phyloP scores from a whole-genome alignment of 208 protist genomes.

The Leishmania amazonensis region DNA sequence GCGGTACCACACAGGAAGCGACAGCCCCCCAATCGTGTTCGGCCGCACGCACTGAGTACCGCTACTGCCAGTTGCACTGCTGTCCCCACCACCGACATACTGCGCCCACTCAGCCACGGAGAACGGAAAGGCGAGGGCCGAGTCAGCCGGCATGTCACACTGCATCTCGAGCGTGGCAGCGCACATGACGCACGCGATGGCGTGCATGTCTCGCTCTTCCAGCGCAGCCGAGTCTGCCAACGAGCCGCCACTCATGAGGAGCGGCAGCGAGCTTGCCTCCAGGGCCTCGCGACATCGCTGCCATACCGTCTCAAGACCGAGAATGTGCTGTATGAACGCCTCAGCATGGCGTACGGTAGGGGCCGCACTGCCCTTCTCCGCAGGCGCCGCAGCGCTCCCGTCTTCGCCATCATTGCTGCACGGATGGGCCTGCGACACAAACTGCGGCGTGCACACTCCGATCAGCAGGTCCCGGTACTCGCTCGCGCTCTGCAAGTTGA shows the following conservation, averaged over 20 bases:
- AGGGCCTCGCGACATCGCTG: constrained; percentile 26
- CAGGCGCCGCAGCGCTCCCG: not conserved
- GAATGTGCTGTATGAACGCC: not conserved
- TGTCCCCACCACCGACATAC: not conserved
- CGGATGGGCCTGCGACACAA: not conserved
- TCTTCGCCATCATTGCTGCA: not conserved
- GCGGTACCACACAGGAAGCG: constrained; percentile 17
- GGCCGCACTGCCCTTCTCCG: not conserved
- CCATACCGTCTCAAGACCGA: not conserved
- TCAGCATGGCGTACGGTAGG: not conserved
- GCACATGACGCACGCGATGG: constrained; percentile 10
- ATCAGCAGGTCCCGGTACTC: constrained; percentile 45
- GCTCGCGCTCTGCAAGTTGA: constrained; percentile 30
- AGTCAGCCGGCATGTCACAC: constrained; percentile 7
- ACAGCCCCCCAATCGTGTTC: not conserved
- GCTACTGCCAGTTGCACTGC: not conserved
- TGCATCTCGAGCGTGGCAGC: constrained; percentile 7
- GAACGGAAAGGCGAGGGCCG: constrained; percentile 6
- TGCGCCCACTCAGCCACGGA: constrained; percentile 19
- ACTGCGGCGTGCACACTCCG: constrained; percentile 27
- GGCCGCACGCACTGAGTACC: not conserved
- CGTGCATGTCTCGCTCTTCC: constrained; percentile 12
- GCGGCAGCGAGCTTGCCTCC: not conserved
- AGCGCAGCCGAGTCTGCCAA: not conserved
- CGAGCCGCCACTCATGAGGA: not conserved